Conservation (phyloP, 257 asterid genomes). For the Solanum microdontum region DNA sequence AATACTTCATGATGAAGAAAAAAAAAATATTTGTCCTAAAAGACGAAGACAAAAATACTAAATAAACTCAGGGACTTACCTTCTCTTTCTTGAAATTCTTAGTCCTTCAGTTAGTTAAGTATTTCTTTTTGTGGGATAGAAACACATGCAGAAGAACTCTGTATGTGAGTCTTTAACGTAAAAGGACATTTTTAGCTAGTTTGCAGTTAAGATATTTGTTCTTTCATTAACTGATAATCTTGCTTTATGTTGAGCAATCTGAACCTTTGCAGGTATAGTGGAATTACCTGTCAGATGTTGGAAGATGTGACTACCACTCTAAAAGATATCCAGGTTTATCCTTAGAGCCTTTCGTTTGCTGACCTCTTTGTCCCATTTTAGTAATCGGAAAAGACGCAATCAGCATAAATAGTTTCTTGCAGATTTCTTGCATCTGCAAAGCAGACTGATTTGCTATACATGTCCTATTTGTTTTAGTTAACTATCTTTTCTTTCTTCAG, state of each 20-base stretch:
- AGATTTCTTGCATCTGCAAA: background rate
- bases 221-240: background rate
- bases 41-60: background rate
- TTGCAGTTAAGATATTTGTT: background rate
- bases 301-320: slow-evolving; percentile 74
- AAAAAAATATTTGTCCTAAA: background rate
- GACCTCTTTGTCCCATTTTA: background rate
- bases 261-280: slow-evolving; percentile 71
- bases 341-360: background rate
- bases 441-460: background rate
- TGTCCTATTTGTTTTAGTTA: background rate
- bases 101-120: background rate
- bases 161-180: background rate
- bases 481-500: slow-evolving; percentile 36
- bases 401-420: background rate
- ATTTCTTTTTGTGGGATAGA: background rate
- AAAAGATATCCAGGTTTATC: slow-evolving; percentile 71
- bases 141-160: background rate
- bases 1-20: background rate
- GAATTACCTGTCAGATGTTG: slow-evolving; percentile 75
- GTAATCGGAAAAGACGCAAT: background rate
- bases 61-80: background rate
- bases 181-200: background rate
- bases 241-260: slow-evolving; percentile 2
- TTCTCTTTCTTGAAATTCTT: background rate